Base-by-base conservation (phyloP, 2,329 filamentous ascomycete genomes). In the Ophiognomonia clavigignenti-juglandacearum region DNA sequence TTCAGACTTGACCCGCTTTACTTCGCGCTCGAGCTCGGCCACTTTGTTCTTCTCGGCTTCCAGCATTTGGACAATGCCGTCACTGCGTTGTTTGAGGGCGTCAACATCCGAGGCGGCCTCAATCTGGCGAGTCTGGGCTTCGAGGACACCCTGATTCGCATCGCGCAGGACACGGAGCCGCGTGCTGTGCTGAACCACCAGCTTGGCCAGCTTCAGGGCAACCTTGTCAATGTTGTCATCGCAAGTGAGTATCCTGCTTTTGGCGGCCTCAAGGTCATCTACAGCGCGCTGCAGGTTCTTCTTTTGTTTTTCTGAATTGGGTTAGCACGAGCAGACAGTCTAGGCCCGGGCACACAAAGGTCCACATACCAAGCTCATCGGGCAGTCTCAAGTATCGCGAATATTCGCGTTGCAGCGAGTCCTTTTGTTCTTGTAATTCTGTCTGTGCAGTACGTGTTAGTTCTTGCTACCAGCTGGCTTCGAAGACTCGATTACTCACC, bases 41-140 rank as follows among this genome's bases (percentile, higher is more conserved):
- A 63, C 61, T 22, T 68, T 68, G 6, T 57, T 53, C 50, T 68
- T 67, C 55, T 71, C 73, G 9, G 66, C 61, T 19, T 77, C 70
- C 4, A 86, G 69, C 36, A 67, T 64, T 35, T 70, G 60, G 45
- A 75, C 72, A 48, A 89, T 79, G 39, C 79, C 72, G 8, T 64
- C 57, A 56, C 89, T 88, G 48, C 83, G 82, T 14, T 71, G 69
- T 56, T 80, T 78, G n/a, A 96, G 71, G 6, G 78, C 78, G 37
- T 80, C 73, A 3, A 86, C 65, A 58, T 98, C 93, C 0, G 90
- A 96, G n/a, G 73, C 64, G 1, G 89, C 91, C 69, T 98, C 93
- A 24, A 95, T 77, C 1, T 78, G 69, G 51, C 82, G 74, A 37
- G 96, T 74, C 55, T 87, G 78, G 2, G 79, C 81, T 57, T 91